phyloP scores from a whole-genome alignment of 768 basidiomycete species.

The Suillus luteus region DNA sequence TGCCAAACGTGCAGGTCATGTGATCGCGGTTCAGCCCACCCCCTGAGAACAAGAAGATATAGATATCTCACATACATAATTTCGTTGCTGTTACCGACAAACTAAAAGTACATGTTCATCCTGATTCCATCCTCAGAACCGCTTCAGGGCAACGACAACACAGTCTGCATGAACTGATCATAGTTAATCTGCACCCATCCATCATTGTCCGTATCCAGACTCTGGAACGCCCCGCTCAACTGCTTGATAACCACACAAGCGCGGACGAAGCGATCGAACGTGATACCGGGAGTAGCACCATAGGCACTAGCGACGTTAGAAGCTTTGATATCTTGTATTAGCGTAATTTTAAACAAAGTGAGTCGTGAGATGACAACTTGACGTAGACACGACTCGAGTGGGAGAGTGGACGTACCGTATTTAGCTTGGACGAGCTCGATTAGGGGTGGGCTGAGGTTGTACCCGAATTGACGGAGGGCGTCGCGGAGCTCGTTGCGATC shows the following conservation, averaged over 20 bases:
- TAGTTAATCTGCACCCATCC: constrained; percentile 57
- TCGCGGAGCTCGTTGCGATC: constrained; percentile 66
- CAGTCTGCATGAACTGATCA: constrained; percentile 55
- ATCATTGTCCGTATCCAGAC: constrained; percentile 63
- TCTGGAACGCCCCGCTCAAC: constrained; percentile 68
- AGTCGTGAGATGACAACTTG: constrained; percentile 17
- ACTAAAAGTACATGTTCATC: background rate
- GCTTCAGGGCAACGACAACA: constrained; percentile 48
- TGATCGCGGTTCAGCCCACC: background rate
- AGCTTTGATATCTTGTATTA: constrained; percentile 59
- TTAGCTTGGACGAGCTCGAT: constrained; percentile 72
- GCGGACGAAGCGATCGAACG: constrained; percentile 85
- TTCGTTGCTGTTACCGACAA: background rate
- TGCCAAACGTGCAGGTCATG: too few relatives aligned
- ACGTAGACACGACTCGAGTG: background rate
- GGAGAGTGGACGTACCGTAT: constrained; percentile 59
- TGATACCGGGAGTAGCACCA: constrained; percentile 57
- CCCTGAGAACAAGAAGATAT: background rate
- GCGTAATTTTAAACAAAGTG: constrained; percentile 37
- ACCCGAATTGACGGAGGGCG: constrained; percentile 80
- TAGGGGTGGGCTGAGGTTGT: constrained; percentile 67
- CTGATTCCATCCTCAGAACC: background rate
- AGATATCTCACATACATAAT: constrained; percentile 1
- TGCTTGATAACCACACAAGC: constrained; percentile 84
- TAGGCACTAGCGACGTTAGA: constrained; percentile 37